phyloP scores from a whole-genome alignment of 176 grass and related monocot species.

The Elymus sibiricus region DNA sequence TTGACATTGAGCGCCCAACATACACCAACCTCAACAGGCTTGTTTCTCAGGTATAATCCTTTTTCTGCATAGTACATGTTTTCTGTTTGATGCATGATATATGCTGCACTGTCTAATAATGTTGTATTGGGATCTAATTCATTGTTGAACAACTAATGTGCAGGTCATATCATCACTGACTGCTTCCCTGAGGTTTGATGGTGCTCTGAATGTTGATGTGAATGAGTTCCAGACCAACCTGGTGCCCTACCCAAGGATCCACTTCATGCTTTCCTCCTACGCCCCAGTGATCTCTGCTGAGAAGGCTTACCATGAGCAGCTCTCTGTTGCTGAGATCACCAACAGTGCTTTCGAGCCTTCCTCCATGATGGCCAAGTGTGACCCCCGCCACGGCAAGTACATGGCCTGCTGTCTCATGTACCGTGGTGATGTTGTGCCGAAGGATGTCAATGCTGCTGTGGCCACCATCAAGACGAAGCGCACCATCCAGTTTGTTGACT shows the following conservation, averaged over 20 bases:
- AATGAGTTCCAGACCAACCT: slow-evolving; percentile 58
- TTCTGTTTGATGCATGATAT: neutral
- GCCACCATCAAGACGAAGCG: slow-evolving; percentile 65
- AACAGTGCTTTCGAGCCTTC: slow-evolving; percentile 52
- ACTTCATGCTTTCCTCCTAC: slow-evolving; percentile 58
- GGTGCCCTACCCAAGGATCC: slow-evolving; percentile 54
- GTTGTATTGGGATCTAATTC: neutral
- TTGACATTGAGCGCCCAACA: slow-evolving; percentile 60
- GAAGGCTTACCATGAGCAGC: slow-evolving; percentile 63
- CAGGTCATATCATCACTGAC: slow-evolving; percentile 58
- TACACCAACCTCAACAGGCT: slow-evolving; percentile 66
- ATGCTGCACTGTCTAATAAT: neutral
- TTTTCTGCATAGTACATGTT: neutral
- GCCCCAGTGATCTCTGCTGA: slow-evolving; percentile 50
- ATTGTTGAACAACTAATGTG: neutral
- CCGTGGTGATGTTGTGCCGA: slow-evolving; percentile 51
- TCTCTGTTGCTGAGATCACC: slow-evolving; percentile 52
- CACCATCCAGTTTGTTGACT: slow-evolving; percentile 54
- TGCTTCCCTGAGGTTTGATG: slow-evolving; percentile 56
- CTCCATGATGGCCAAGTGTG: slow-evolving; percentile 61
- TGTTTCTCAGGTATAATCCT: slow-evolving; percentile 37
- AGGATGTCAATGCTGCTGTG: slow-evolving; percentile 42
- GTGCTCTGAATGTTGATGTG: slow-evolving; percentile 51
- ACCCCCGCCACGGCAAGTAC: slow-evolving; percentile 59
- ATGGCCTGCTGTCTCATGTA: slow-evolving; percentile 68